Percentiles rank a stretch among this genome's conserved stretches.
Evolutionary conservation across 2,329 filamentous ascomycete species (phyloP).

Genomic region (Talaromyces rugulosus): DNA sequence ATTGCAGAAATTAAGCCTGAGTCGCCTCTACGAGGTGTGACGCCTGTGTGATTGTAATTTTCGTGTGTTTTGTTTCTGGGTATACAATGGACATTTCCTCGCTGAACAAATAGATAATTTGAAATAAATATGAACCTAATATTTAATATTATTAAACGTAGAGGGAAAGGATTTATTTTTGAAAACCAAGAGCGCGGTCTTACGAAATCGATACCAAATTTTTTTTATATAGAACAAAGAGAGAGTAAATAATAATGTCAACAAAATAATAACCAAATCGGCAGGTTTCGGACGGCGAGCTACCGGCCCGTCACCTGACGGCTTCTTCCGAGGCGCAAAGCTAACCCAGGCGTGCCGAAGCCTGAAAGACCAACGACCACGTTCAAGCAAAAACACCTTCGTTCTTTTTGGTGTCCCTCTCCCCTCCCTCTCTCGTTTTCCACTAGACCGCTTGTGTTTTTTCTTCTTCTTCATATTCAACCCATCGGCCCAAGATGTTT

Average conservation of each 20-base stretch:
- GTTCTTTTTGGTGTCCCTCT: background rate
- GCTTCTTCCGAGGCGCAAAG: conserved; percentile 11
- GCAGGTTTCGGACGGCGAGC: background rate
- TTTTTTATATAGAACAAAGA: background rate
- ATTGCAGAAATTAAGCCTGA: conserved; percentile 28
- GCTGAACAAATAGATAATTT: too few relatives aligned
- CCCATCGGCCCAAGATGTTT: conserved; percentile 59
- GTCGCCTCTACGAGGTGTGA: conserved; percentile 13
- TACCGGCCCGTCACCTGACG: conserved; percentile 13
- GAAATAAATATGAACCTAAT: too few relatives aligned
- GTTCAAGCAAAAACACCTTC: conserved; percentile 3
- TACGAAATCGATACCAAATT: too few relatives aligned
- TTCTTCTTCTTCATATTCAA: background rate
- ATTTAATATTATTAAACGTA: too few relatives aligned
- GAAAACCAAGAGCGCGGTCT: too few relatives aligned
- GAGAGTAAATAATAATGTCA: background rate
- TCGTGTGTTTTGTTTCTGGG: background rate
- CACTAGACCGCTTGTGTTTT: background rate
- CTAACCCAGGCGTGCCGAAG: conserved; percentile 5
- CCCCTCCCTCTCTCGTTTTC: background rate
- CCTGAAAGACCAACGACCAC: background rate
- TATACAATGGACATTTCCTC: too few relatives aligned
- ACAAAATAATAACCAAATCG: background rate
- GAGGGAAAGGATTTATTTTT: too few relatives aligned
- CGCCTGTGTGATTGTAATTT: conserved; percentile 13